Base-by-base conservation (phyloP, 441 rosid species). In the Mallotus repandus region DNA sequence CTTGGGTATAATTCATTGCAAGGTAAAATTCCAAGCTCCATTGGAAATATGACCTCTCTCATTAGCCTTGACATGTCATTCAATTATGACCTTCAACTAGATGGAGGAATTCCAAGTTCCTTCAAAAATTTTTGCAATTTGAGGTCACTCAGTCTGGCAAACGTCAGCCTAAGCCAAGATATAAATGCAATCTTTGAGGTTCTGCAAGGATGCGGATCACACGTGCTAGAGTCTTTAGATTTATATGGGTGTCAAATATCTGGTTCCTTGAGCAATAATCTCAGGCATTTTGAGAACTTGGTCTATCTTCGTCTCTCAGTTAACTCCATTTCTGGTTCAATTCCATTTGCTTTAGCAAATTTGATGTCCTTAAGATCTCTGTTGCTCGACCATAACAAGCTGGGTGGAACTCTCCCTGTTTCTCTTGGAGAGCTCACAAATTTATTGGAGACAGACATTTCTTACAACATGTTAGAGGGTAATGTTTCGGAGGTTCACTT, bases 31-130 rank as follows among this genome's bases (percentile, higher is more conserved):
- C 19, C 74, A 5, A 43, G 22, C 61, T 25, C 38, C 41, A n/a
- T 79, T 9, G 54, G 25, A 43, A 75, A 75, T 32, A 22, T 59
- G 49, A 43, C 82, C 21, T 63, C 66, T 16, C 43, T 53, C 46
- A 4, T 22, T 22, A 46, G 6, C 13, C 65, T 80, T 41, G 54
- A 76, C 8, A 68, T 80, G 7, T 63, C 72, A 15, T 4, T 0
- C 13, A 67, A 67, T 49, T 15, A 9, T 4, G 12, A 18, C 6
- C 48, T 45, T 45, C 48, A 45, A 49, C 18, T 71, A 35, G 69
- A 77, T 7, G 55, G 70, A 7, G 68, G 56, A 29, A 62, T 72
- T 45, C 76, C 69, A n/a, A 45, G 18, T 29, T 71, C 74, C 9
- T 62, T 75, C 0, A 9, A 54, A 75, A 56, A 65, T 19, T 57